Conservation (phyloP, 495 filamentous ascomycete species). For the Lophiotrema nucula region DNA sequence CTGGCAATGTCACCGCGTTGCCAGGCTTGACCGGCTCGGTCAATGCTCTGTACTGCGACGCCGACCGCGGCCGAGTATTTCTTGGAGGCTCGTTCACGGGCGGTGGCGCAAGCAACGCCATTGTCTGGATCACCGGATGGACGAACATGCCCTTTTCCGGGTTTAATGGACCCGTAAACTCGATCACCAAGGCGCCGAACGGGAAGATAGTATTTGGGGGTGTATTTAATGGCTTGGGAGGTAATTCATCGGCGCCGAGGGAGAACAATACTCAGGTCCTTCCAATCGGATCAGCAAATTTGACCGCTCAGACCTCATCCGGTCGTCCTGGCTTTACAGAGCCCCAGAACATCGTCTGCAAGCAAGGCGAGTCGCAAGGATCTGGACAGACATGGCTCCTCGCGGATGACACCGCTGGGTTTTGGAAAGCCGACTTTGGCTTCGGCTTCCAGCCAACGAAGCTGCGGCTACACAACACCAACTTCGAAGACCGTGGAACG, state of each 20-base stretch:
- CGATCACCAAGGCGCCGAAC: slow-evolving; percentile 74
- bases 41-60: slow-evolving; percentile 77
- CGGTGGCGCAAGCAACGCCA: slow-evolving; percentile 80
- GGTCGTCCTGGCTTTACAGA: slow-evolving; percentile 66
- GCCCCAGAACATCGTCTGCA: slow-evolving; percentile 83
- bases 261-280: slow-evolving; percentile 70
- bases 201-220: slow-evolving; percentile 91
- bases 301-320: slow-evolving; percentile 63
- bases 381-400: slow-evolving; percentile 80
- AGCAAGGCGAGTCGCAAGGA: slow-evolving; percentile 53
- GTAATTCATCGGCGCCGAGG: slow-evolving; percentile 63
- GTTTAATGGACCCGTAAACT: slow-evolving; percentile 89
- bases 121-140: slow-evolving; percentile 81
- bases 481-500: slow-evolving; percentile 80
- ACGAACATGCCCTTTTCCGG: slow-evolving; percentile 84
- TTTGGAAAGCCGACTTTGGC: slow-evolving; percentile 77
- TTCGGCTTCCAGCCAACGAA: slow-evolving; percentile 84
- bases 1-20: slow-evolving; percentile 65
- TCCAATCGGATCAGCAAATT: slow-evolving; percentile 74
- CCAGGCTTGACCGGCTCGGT: slow-evolving; percentile 79
- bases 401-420: slow-evolving; percentile 73
- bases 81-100: slow-evolving; percentile 83
- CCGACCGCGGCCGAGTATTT: slow-evolving; percentile 78
- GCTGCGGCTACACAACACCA: slow-evolving; percentile 85
- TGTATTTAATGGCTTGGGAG: slow-evolving; percentile 84